Conservation (phyloP, 2,329 filamentous ascomycete genomes). For the Xylaria arbuscula region DNA sequence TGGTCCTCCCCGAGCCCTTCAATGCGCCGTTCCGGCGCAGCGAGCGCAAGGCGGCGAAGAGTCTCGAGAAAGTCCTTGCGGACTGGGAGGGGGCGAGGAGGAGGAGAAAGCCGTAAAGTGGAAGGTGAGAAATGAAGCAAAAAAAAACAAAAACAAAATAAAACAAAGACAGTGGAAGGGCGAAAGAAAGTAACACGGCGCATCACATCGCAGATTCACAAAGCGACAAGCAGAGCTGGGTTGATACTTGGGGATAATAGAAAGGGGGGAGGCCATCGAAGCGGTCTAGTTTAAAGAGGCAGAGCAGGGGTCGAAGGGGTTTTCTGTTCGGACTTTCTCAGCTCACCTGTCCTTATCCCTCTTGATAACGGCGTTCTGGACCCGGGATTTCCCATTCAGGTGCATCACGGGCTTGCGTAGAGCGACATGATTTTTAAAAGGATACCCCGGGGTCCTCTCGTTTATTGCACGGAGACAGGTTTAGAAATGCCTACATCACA, state of each 20-base stretch:
- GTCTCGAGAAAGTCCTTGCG: slow-evolving; percentile 62
- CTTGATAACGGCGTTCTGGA: slow-evolving; percentile 25
- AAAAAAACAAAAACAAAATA: background rate
- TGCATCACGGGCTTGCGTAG: slow-evolving; percentile 24
- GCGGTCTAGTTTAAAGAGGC: background rate
- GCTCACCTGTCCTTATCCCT: slow-evolving; percentile 2
- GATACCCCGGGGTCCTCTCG: slow-evolving; percentile 38
- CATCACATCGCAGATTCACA: background rate
- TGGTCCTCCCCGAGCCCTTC: slow-evolving; percentile 71
- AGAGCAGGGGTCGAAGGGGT: background rate
- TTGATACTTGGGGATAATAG: background rate
- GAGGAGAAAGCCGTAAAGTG: slow-evolving; percentile 29
- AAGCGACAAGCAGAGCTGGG: background rate
- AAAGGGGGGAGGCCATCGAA: background rate
- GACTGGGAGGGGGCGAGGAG: slow-evolving; percentile 56
- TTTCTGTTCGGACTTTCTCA: background rate
- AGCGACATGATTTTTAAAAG: slow-evolving; percentile 28
- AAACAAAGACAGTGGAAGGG: background rate
- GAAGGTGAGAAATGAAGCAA: background rate
- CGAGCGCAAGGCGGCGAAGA: slow-evolving; percentile 67
- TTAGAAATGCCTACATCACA: slow-evolving; percentile 7
- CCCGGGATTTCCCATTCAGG: slow-evolving; percentile 10
- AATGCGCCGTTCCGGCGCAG: slow-evolving; percentile 68
- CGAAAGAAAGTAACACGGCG: background rate
- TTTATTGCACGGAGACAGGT: slow-evolving; percentile 26